Evolutionary conservation across 768 basidiomycete species (phyloP).

Genomic region (Amanita thiersii): DNA sequence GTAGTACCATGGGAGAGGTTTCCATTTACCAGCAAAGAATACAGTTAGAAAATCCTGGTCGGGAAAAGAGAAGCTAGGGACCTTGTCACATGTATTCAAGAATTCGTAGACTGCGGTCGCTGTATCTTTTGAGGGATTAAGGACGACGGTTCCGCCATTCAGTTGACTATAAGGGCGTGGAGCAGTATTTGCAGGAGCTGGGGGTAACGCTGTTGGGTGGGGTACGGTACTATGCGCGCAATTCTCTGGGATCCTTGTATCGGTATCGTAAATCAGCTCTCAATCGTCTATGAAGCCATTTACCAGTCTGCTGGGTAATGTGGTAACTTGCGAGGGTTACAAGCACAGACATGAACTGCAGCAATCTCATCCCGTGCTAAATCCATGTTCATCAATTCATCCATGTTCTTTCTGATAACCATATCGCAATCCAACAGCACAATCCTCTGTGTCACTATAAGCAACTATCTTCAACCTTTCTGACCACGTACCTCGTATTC

Average conservation of each 20-base stretch:
- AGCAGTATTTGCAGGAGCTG: slow-evolving; percentile 24
- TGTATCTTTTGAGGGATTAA: slow-evolving; percentile 61
- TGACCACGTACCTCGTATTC: slow-evolving; percentile 53
- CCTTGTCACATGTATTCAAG: slow-evolving; percentile 36
- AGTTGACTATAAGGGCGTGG: slow-evolving; percentile 78
- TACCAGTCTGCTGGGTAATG: slow-evolving; percentile 92
- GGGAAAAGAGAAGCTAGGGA: slow-evolving; percentile 53
- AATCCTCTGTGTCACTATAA: slow-evolving; percentile 41
- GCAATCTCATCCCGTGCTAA: slow-evolving; percentile 71
- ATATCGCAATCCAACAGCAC: slow-evolving; percentile 87
- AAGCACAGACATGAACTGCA: slow-evolving; percentile 85
- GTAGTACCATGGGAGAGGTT: slow-evolving; percentile 76
- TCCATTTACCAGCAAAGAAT: slow-evolving; percentile 74
- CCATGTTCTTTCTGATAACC: slow-evolving; percentile 79
- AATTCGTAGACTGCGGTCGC: slow-evolving; percentile 46
- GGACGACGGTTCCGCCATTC: slow-evolving; percentile 85
- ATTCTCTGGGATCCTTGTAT: slow-evolving; percentile 82
- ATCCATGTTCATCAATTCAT: slow-evolving; percentile 54
- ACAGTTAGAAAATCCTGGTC: slow-evolving; percentile 90
- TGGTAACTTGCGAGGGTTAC: slow-evolving; percentile 77
- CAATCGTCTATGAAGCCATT: slow-evolving; percentile 19
- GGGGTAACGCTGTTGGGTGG: slow-evolving; percentile 34
- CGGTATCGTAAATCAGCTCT: slow-evolving; percentile 1
- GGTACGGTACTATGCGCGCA: slow-evolving; percentile 68
- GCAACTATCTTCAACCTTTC: slow-evolving; percentile 1